These are phyloP conservation scores for Vitis riparia DNA, from an alignment of 164 flowering plant species.

Conservation along the genomic window DNA sequence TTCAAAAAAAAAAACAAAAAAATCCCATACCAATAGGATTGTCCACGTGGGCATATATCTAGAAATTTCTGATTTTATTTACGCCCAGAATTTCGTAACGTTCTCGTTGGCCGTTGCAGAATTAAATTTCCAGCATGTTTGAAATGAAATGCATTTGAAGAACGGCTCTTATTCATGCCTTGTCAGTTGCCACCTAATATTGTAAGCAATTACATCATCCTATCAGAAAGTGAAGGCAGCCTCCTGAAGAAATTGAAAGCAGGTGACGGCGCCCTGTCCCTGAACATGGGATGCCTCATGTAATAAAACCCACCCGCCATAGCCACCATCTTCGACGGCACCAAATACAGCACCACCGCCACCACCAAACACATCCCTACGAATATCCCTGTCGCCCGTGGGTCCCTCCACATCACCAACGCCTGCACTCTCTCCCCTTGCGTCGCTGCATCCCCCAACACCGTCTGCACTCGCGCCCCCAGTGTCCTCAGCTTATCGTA, in stretches of 20 bases:
- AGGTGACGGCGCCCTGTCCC: conserved; percentile 79
- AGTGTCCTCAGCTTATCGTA: conserved; percentile 68
- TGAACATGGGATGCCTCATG: conserved; percentile 79
- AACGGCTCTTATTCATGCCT: no score
- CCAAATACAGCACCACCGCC: conserved; percentile 62
- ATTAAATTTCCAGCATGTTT: no score
- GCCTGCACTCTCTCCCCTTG: conserved; percentile 85
- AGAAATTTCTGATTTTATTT: no score
- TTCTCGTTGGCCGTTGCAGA: no score
- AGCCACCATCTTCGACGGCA: conserved; percentile 82
- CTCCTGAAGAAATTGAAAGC: conserved; percentile 77
- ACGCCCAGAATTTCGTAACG: no score
- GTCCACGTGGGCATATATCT: no score
- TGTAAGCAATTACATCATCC: conserved; percentile 33
- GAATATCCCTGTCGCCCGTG: conserved; percentile 84
- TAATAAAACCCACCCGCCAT: conserved; percentile 80
- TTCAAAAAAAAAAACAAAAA: no score
- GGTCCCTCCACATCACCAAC: conserved; percentile 87
- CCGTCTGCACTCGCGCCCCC: conserved; percentile 68
- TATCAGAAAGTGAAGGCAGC: conserved; percentile 72
- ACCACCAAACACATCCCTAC: conserved; percentile 55
- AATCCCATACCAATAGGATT: no score
- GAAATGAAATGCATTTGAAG: no score
- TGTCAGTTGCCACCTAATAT: no score
- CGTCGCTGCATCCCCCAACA: conserved; percentile 77